Evolutionary conservation across 1,284 basidiomycete species (phyloP).

Genomic region (Papiliotrema terrestris): DNA sequence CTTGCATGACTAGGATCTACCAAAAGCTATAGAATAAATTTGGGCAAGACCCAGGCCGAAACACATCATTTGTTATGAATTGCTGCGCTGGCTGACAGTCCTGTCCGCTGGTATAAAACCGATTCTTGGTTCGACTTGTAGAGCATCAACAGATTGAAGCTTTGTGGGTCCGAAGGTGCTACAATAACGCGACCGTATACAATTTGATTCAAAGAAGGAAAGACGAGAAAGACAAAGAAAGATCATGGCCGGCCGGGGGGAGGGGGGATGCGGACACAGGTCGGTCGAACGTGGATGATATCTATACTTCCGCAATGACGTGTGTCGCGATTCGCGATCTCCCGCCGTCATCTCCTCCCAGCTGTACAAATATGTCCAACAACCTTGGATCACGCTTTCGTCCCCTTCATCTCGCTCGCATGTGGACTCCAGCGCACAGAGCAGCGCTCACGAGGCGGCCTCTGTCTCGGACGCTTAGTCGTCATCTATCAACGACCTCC

Average conservation of each 20-base stretch:
- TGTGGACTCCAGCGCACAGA: neutral
- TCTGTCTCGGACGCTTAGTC: neutral
- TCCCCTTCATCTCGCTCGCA: no score
- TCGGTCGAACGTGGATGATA: neutral
- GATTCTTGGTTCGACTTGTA: constrained; percentile 32
- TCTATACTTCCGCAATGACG: neutral
- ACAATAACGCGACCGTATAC: constrained; percentile 36
- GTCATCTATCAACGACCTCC: neutral
- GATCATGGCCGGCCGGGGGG: neutral
- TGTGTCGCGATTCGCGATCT: neutral
- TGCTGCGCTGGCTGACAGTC: constrained; percentile 14
- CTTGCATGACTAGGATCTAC: no score
- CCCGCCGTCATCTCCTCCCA: neutral
- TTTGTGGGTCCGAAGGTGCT: constrained; percentile 6
- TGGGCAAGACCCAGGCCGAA: constrained; percentile 45
- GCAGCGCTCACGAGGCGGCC: neutral
- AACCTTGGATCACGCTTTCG: no score
- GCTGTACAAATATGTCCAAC: no score
- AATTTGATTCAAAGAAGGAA: constrained; percentile 30
- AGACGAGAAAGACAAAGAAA: constrained; percentile 1
- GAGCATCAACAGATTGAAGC: constrained; percentile 18
- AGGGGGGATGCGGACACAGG: neutral
- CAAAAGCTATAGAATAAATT: constrained; percentile 14
- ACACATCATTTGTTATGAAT: neutral
- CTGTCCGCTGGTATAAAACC: constrained; percentile 7